phyloP scores from a whole-genome alignment of 2,329 filamentous ascomycete species.

The Aspergillus thermomutatus region DNA sequence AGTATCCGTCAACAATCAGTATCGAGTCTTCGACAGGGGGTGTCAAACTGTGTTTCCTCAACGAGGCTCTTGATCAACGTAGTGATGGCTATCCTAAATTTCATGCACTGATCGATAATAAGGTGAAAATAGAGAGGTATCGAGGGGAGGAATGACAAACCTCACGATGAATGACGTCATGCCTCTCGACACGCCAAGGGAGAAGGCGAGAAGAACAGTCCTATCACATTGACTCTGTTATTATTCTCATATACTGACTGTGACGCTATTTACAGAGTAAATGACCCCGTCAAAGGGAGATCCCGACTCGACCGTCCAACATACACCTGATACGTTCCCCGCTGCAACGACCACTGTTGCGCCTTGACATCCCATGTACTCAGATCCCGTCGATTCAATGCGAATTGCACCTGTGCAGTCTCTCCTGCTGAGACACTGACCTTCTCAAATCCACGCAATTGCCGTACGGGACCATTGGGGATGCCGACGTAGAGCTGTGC shows the following conservation, averaged over 20 bases:
- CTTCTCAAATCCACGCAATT: constrained; percentile 55
- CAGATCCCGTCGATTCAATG: constrained; percentile 34
- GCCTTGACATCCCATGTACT: constrained; percentile 27
- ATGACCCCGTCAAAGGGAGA: constrained; percentile 14
- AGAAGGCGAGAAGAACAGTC: neutral
- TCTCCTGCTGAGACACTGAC: constrained; percentile 40
- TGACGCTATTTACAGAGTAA: neutral
- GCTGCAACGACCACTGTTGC: constrained; percentile 22
- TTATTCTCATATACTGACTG: neutral
- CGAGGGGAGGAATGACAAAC: neutral
- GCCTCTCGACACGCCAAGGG: neutral
- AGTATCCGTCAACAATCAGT: neutral
- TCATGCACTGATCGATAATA: neutral
- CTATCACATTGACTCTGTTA: neutral
- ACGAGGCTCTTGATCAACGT: neutral
- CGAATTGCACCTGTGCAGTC: constrained; percentile 41
- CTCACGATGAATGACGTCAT: neutral
- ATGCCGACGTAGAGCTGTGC: constrained; percentile 54
- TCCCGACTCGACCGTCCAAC: constrained; percentile 24
- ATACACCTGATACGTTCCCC: constrained; percentile 16
- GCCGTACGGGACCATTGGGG: constrained; percentile 26
- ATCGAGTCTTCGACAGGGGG: neutral
- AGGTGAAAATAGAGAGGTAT: neutral
- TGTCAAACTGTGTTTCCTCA: neutral
- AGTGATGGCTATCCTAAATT: neutral